Evolutionary conservation across 2,329 filamentous ascomycete genomes (phyloP).

Genomic region (Fusarium chlamydosporum): DNA sequence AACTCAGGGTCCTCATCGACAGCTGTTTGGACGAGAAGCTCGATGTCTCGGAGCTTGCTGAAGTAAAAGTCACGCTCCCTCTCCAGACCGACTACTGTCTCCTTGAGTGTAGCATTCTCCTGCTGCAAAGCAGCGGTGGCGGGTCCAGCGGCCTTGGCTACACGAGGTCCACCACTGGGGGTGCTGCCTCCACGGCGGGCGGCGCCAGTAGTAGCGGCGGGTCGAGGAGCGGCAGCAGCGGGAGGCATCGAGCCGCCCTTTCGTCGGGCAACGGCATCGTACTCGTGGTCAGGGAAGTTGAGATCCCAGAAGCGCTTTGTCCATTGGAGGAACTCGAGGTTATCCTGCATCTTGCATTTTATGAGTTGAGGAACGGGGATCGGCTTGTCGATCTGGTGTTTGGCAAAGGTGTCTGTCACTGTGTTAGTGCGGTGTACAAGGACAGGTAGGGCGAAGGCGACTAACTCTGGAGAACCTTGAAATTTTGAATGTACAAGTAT

Average conservation of each 20-base stretch:
- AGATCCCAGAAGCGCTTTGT: constrained; percentile 98
- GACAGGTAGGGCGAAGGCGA: background rate
- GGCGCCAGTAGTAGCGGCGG: constrained; percentile 65
- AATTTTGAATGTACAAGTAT: constrained; percentile 98
- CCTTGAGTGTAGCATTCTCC: constrained; percentile 91
- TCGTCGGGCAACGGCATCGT: constrained; percentile 88
- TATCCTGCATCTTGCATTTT: constrained; percentile 99
- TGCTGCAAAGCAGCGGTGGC: constrained; percentile 80
- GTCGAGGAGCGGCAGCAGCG: constrained; percentile 63
- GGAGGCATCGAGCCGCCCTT: constrained; percentile 79
- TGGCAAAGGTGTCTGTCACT: constrained; percentile 79
- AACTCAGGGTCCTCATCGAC: constrained; percentile 93
- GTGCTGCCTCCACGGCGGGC: constrained; percentile 72
- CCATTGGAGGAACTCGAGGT: constrained; percentile 98
- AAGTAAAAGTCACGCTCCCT: constrained; percentile 99
- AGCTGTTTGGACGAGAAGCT: constrained; percentile 91
- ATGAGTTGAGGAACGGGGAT: constrained; percentile 90
- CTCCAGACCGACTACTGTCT: constrained; percentile 94
- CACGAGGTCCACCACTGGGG: constrained; percentile 68
- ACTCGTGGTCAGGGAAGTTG: constrained; percentile 96
- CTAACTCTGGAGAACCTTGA: constrained; percentile 96
- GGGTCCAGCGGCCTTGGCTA: constrained; percentile 66
- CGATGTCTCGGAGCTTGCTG: constrained; percentile 97
- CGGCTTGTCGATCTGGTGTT: constrained; percentile 89
- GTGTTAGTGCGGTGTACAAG: constrained; percentile 20